Percentiles rank a stretch among this genome's conserved stretches.
These are phyloP conservation scores for Aquanectria penicillioides DNA, from an alignment of 2,329 filamentous ascomycete genomes.

Conservation along the genomic window DNA sequence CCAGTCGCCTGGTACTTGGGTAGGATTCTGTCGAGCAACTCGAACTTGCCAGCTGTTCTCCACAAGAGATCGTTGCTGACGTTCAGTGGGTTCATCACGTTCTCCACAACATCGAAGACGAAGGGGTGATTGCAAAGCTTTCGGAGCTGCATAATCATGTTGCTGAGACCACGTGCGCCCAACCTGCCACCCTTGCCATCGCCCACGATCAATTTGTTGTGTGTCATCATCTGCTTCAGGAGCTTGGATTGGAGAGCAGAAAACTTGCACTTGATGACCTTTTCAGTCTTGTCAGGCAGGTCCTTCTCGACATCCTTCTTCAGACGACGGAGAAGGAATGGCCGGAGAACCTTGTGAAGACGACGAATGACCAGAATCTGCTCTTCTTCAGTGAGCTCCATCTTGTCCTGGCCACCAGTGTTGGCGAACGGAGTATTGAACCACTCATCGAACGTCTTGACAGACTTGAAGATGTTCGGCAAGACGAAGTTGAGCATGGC, in stretches of 20 bases:
- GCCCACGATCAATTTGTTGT: constrained; percentile 93
- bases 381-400: constrained; percentile 99
- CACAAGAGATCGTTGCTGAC: constrained; percentile 93
- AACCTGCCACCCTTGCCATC: constrained; percentile 97
- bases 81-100: constrained; percentile 92
- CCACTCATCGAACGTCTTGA: constrained; percentile 99
- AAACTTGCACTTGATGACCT: constrained; percentile 99
- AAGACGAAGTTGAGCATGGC: constrained; percentile 98
- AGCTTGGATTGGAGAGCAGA: constrained; percentile 92
- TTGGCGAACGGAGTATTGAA: constrained; percentile 99
- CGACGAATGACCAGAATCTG: constrained; percentile 97
- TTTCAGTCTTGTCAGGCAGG: constrained; percentile 97
- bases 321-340: constrained; percentile 95
- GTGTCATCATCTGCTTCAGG: constrained; percentile 96
- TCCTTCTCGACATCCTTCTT: constrained; percentile 99
- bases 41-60: constrained; percentile 97
- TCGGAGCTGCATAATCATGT: constrained; percentile 99
- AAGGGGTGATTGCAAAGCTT: constrained; percentile 99
- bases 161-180: constrained; percentile 92
- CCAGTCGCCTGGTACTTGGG: constrained; percentile 93
- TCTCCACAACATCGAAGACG: constrained; percentile 97
- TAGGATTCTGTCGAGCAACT: constrained; percentile 89
- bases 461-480: constrained; percentile 98
- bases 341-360: constrained; percentile 95
- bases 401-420: constrained; percentile 96